phyloP scores from a whole-genome alignment of 352 stramenopile genomes.

The Phytophthora ramorum region DNA sequence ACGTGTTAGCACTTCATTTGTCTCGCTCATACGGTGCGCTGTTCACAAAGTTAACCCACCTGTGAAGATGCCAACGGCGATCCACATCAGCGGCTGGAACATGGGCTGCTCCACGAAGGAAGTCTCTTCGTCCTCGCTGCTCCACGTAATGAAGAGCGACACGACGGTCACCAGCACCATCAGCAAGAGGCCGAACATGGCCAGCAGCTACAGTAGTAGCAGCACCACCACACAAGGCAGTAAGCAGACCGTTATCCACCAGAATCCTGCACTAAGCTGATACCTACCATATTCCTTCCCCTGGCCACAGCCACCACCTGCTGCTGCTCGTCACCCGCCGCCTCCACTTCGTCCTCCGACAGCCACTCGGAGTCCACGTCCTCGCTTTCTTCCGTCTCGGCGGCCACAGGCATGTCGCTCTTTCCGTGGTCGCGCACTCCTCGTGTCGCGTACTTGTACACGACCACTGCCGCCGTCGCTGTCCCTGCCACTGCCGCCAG shows the following conservation, averaged over 20 bases:
- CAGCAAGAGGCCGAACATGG: constrained; percentile 71
- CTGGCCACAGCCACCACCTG: constrained; percentile 48
- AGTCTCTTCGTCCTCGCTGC: constrained; percentile 44
- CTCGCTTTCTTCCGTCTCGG: constrained; percentile 29
- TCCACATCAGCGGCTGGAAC: constrained; percentile 84
- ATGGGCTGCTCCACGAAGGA: constrained; percentile 67
- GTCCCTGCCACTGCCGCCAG: constrained; percentile 72
- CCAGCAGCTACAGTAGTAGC: constrained; percentile 58
- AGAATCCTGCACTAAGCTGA: neutral
- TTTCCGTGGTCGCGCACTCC: constrained; percentile 31
- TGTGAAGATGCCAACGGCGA: constrained; percentile 80
- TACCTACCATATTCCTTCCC: constrained; percentile 60
- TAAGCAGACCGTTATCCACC: neutral
- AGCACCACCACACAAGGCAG: neutral
- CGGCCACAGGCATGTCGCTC: constrained; percentile 15
- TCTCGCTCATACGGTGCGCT: neutral
- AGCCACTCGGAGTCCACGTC: constrained; percentile 51
- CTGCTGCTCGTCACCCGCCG: constrained; percentile 34
- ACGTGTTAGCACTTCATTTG: constrained; percentile 7
- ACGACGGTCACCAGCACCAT: constrained; percentile 72
- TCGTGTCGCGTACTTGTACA: constrained; percentile 73
- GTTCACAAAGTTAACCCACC: constrained; percentile 29
- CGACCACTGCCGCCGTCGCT: constrained; percentile 58
- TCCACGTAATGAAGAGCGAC: constrained; percentile 65
- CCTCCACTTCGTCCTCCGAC: constrained; percentile 51